Evolutionary conservation across 2,329 filamentous ascomycete species (phyloP).

Genomic region (Apiospora kogelbergensis): DNA sequence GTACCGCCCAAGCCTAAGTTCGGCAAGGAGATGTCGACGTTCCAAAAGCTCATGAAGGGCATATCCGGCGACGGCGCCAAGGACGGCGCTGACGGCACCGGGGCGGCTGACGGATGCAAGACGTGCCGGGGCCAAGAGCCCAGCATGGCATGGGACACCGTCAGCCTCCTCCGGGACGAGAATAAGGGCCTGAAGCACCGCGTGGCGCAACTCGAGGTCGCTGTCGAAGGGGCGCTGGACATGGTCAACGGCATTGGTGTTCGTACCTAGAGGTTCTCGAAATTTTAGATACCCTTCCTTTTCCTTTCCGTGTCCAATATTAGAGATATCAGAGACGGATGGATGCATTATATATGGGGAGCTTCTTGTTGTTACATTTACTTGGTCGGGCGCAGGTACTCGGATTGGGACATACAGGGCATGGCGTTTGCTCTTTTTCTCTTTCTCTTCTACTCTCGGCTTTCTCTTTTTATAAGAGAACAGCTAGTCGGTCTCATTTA

Average conservation of each 20-base stretch:
- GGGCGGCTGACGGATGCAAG: slow-evolving; percentile 38
- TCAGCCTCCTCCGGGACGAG: slow-evolving; percentile 60
- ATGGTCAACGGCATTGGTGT: slow-evolving; percentile 56
- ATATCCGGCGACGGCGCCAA: slow-evolving; percentile 39
- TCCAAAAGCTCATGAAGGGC: slow-evolving; percentile 49
- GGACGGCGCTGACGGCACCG: slow-evolving; percentile 11
- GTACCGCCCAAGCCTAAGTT: slow-evolving; percentile 27
- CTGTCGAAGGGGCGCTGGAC: slow-evolving; percentile 61
- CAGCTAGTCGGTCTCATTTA: not conserved
- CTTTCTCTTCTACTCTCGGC: not conserved
- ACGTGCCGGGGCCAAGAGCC: slow-evolving; percentile 61
- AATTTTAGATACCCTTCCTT: not conserved
- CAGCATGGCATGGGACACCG: slow-evolving; percentile 65
- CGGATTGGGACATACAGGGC: not conserved
- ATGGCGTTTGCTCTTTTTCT: not conserved
- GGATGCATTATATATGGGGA: not conserved
- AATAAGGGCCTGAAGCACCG: slow-evolving; percentile 61
- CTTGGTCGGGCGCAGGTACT: not conserved
- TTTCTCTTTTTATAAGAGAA: not conserved
- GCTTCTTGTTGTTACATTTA: not conserved
- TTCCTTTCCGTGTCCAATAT: too few relatives aligned
- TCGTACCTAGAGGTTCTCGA: slow-evolving; percentile 19
- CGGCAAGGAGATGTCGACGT: slow-evolving; percentile 40
- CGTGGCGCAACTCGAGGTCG: slow-evolving; percentile 58
- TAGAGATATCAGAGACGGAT: too few relatives aligned